These are phyloP conservation scores for Tylopilus cervinicoccineus DNA, from an alignment of 768 basidiomycete genomes.

Conservation along the genomic window DNA sequence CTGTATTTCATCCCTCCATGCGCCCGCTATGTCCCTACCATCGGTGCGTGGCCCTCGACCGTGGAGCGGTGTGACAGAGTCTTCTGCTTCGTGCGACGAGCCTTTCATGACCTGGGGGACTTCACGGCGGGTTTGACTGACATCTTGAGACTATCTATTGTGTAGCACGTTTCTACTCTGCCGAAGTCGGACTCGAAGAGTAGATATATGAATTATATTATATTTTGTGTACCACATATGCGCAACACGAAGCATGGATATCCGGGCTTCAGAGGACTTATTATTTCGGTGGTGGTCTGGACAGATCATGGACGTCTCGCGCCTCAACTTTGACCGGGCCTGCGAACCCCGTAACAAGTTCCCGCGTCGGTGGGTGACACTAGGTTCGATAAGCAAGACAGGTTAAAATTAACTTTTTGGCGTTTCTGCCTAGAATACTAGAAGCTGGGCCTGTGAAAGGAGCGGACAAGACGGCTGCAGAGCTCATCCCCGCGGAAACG, in stretches of 20 bases:
- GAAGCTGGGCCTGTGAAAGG: too few species aligned
- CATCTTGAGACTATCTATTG: background rate
- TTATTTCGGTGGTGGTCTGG: too few species aligned
- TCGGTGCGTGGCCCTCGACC: slow-evolving; percentile 13
- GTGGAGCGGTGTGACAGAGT: slow-evolving; percentile 22
- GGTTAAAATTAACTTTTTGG: too few species aligned
- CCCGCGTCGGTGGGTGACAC: too few species aligned
- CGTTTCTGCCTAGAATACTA: too few species aligned
- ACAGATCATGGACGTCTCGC: too few species aligned
- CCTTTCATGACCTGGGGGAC: slow-evolving; percentile 64
- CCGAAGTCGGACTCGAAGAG: too few species aligned
- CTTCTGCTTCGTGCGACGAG: slow-evolving; percentile 45
- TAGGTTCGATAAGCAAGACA: too few species aligned
- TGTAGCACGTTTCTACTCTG: background rate
- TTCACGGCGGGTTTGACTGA: slow-evolving; percentile 31
- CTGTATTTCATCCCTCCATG: slow-evolving; percentile 16
- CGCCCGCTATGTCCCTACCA: slow-evolving; percentile 20
- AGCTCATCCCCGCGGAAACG: too few species aligned
- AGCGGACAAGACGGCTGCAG: too few species aligned
- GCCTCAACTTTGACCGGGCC: too few species aligned
- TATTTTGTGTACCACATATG: slow-evolving; percentile 8
- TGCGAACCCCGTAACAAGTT: too few species aligned
- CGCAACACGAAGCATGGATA: background rate
- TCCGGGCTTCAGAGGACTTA: background rate
- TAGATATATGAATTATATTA: background rate